Base-by-base conservation (phyloP, 192 early-diverging fungal genomes). In the Allomyces macrogynus region DNA sequence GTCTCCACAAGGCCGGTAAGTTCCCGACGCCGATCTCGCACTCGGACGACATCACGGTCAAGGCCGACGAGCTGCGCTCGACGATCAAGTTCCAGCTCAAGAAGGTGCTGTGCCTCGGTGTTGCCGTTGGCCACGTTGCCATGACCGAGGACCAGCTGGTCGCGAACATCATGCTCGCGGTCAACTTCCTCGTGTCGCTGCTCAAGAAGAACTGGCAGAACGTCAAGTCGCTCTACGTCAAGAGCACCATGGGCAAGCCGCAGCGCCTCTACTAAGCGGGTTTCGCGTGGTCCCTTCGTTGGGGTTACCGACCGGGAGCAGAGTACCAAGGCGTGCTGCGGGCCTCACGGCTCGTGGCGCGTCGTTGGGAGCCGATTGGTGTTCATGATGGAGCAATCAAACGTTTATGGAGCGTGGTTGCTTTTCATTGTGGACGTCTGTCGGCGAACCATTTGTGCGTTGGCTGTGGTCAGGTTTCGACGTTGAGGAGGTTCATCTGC, bases 171-270 rank as follows among this genome's bases (percentile, higher is more conserved):
- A 91, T 97, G 91, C 80, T 93, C 85, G 80, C 90, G 70, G 83
- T 97, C 80, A 97, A 97, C 89, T 97, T 97, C 82, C 80, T 97
- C 73, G 92, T 97, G 43, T 94, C 92, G 61, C 78, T 97, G 67
- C 80, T 97, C 70, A 97, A 97, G 89, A 97, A 94, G 85, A 86
- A 92, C 87, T 97, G 93, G 93, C 93, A 97, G 78, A 97, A 97
- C 87, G 87, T 97, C 79, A 90, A 87, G 82, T 92, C 92, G 69
- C 81, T 97, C 69, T 94, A 86, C 88, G 84, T 97, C 84, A 96
- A 94, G 89, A 88, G 84, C 70, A 87, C 88, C 71, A 96, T 95
- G 93, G 91, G 91, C 81, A 91, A 90, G 80, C 89, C 89, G 67
- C 74, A 86, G 71, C 89, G 87, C 70, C 78, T 92, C 66, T 89